phyloP scores from a whole-genome alignment of 2,329 filamentous ascomycete genomes.

The Xylaria sp. region DNA sequence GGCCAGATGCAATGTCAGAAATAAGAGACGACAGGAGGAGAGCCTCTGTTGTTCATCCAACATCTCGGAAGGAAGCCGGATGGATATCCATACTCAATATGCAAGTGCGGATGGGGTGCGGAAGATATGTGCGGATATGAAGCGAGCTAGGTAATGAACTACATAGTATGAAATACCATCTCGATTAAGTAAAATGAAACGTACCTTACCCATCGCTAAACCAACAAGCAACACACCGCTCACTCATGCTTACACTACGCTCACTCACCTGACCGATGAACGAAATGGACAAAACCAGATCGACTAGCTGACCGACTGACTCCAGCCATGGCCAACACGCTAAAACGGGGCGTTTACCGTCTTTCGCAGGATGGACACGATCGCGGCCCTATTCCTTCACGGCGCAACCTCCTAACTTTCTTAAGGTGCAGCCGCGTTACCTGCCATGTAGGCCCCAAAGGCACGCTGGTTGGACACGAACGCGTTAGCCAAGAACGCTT shows the following conservation, averaged over 20 bases:
- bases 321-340: conserved; percentile 8
- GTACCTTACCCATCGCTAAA: conserved; percentile 29
- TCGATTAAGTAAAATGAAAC: conserved; percentile 27
- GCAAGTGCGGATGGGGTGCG: conserved; percentile 25
- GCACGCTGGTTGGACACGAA: conserved; percentile 55
- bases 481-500: conserved; percentile 28
- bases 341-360: conserved; percentile 1
- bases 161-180: conserved; percentile 24
- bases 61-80: conserved; percentile 26
- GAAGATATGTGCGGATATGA: neutral
- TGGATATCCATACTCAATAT: conserved; percentile 7
- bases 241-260: conserved; percentile 27
- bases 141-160: neutral
- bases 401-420: neutral
- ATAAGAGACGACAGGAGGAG: neutral
- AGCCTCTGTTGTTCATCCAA: neutral
- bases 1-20: conserved; percentile 7
- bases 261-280: conserved; percentile 16
- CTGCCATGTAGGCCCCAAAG: conserved; percentile 64
- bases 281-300: neutral
- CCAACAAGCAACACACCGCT: conserved; percentile 25
- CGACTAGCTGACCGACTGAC: conserved; percentile 1
- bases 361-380: neutral
- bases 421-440: conserved; percentile 54
- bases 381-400: neutral